A percentile compares a stretch with the other conserved stretches of the same genome.
Evolutionary conservation across 495 filamentous ascomycete genomes (phyloP).

Genomic region (Physcia stellaris): DNA sequence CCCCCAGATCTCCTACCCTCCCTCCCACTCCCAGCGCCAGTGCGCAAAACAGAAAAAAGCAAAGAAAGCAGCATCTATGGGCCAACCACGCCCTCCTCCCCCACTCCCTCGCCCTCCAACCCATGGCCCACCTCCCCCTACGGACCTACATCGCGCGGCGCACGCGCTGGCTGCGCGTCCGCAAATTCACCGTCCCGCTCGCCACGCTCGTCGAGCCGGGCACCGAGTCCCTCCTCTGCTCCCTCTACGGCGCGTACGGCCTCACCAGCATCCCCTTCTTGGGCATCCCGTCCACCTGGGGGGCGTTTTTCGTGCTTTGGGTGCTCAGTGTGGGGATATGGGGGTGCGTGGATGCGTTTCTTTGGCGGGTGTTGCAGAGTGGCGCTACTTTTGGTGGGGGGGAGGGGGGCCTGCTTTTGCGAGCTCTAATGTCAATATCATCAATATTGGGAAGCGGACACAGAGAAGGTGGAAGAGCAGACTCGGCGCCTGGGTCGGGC

Average conservation of each 20-base stretch:
- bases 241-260: constrained; percentile 63
- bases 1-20: neutral
- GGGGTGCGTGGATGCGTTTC: constrained; percentile 57
- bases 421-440: neutral
- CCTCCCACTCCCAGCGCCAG: neutral
- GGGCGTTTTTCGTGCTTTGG: constrained; percentile 52
- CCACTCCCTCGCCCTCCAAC: constrained; percentile 67
- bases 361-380: constrained; percentile 62
- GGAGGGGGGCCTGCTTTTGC: constrained; percentile 26
- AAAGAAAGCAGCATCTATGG: constrained; percentile 32
- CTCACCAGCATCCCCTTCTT: constrained; percentile 57
- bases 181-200: constrained; percentile 82
- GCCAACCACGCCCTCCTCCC: constrained; percentile 66
- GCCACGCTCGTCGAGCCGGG: constrained; percentile 92
- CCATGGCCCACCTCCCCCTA: constrained; percentile 69
- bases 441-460: constrained; percentile 7
- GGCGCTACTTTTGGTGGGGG: constrained; percentile 57
- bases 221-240: constrained; percentile 79
- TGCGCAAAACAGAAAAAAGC: neutral
- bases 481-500: constrained; percentile 71
- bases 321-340: constrained; percentile 49
- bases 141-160: constrained; percentile 68
- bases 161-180: constrained; percentile 80
- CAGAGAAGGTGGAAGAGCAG: constrained; percentile 25
- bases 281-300: constrained; percentile 54